A percentile compares a stretch with the other conserved stretches of the same genome.
These are phyloP conservation scores for Lepidium sativum DNA, from an alignment of 345 rosid species.

Conservation along the genomic window DNA sequence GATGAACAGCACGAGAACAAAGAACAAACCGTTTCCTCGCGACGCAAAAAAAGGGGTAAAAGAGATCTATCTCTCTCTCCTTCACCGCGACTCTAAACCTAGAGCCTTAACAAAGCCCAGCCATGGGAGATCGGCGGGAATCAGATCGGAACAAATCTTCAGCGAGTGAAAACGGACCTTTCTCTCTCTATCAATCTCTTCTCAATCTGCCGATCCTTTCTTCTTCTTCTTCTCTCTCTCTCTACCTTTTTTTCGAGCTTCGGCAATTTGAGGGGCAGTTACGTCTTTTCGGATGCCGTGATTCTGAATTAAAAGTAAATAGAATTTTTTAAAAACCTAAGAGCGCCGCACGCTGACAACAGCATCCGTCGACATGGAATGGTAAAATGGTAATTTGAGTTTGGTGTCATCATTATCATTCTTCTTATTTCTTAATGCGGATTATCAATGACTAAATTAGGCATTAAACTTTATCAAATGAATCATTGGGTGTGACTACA, in stretches of 20 bases:
- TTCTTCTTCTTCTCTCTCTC: constrained; percentile 7
- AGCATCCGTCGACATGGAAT: constrained; percentile 22
- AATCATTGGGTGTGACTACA: too few relatives aligned
- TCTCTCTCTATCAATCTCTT: constrained; percentile 2
- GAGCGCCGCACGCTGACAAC: constrained; percentile 3
- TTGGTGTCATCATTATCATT: not conserved
- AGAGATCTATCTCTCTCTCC: constrained; percentile 18
- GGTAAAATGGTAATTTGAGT: not conserved
- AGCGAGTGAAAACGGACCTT: constrained; percentile 1
- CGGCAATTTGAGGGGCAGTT: not conserved
- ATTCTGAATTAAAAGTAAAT: constrained; percentile 6
- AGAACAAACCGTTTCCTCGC: constrained; percentile 11
- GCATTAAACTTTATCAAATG: too few relatives aligned
- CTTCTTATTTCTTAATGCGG: not conserved
- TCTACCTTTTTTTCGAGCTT: not conserved
- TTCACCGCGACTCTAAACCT: not conserved
- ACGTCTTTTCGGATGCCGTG: not conserved
- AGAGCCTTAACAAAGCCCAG: not conserved
- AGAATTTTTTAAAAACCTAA: not conserved
- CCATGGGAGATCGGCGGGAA: constrained; percentile 19
- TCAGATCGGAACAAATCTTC: constrained; percentile 2
- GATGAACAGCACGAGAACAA: not conserved
- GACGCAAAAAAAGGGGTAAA: not conserved
- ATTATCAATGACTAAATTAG: not conserved
- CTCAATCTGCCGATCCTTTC: constrained; percentile 5